phyloP scores from a whole-genome alignment of 1,284 basidiomycete species.

The Sporisorium graminicola region DNA sequence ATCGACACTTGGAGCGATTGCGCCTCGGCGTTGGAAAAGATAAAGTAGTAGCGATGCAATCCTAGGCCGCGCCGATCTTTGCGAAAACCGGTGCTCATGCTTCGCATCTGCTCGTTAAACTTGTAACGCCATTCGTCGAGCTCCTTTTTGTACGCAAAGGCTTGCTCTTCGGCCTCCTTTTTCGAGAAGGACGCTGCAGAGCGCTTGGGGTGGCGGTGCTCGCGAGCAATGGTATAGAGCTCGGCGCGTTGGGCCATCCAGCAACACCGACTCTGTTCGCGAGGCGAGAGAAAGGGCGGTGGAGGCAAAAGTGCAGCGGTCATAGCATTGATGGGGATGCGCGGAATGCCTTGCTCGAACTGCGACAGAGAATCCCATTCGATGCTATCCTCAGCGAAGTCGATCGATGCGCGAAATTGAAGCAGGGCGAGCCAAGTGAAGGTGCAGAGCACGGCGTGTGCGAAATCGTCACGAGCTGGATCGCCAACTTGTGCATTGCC shows the following conservation, averaged over 20 bases:
- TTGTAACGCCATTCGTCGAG: slow-evolving; percentile 50
- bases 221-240: slow-evolving; percentile 37
- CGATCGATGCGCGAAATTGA: slow-evolving; percentile 41
- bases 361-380: slow-evolving; percentile 45
- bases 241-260: slow-evolving; percentile 51
- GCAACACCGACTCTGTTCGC: slow-evolving; percentile 46
- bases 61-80: slow-evolving; percentile 42
- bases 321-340: slow-evolving; percentile 17
- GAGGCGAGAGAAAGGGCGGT: slow-evolving; percentile 31
- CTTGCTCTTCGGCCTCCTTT: slow-evolving; percentile 42
- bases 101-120: slow-evolving; percentile 51
- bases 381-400: slow-evolving; percentile 45
- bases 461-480: slow-evolving; percentile 29
- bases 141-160: slow-evolving; percentile 31
- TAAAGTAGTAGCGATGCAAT: slow-evolving; percentile 44
- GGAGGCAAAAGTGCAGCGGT: slow-evolving; percentile 32
- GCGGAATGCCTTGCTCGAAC: slow-evolving; percentile 32
- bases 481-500: slow-evolving; percentile 5
- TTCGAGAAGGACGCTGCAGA: slow-evolving; percentile 28
- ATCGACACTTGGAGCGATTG: slow-evolving; percentile 34
- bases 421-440: slow-evolving; percentile 46
- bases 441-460: slow-evolving; percentile 40
- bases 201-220: slow-evolving; percentile 41
- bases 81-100: slow-evolving; percentile 36
- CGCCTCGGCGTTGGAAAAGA: slow-evolving; percentile 44